Evolutionary conservation across 2,329 filamentous ascomycete species (phyloP).

Genomic region (Colletotrichum shisoi): DNA sequence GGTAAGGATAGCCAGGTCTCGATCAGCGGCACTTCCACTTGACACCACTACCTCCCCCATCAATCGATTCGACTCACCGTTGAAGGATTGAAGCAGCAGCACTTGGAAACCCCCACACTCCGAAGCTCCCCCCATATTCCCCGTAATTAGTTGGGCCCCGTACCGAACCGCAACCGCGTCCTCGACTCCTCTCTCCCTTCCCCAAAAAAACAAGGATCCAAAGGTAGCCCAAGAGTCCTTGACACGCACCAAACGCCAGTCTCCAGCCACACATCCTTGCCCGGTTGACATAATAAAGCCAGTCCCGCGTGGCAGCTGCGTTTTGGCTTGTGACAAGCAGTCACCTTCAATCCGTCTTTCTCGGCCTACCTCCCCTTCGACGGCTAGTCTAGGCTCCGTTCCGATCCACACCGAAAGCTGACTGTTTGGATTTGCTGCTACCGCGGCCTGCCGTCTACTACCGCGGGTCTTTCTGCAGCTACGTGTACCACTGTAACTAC

Average conservation of each 20-base stretch:
- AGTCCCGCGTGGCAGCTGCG: conserved; percentile 23
- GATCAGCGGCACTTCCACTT: neutral
- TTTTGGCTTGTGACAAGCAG: conserved; percentile 39
- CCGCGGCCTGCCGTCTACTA: conserved; percentile 7
- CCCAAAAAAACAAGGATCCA: neutral
- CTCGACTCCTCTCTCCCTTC: neutral
- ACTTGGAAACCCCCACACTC: neutral
- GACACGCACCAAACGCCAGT: conserved; percentile 5
- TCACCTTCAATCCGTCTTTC: conserved; percentile 11
- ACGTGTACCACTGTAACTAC: conserved; percentile 32
- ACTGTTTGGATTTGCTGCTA: conserved; percentile 11
- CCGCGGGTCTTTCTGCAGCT: conserved; percentile 38
- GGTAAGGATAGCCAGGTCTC: neutral
- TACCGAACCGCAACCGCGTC: conserved; percentile 10
- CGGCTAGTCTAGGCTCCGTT: conserved; percentile 29
- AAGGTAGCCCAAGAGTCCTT: neutral
- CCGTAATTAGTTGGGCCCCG: conserved; percentile 7
- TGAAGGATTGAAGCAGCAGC: conserved; percentile 2
- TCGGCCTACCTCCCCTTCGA: conserved; percentile 1
- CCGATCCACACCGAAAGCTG: conserved; percentile 32
- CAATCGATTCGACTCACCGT: neutral
- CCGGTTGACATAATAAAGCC: conserved; percentile 28
- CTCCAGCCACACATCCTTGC: conserved; percentile 19
- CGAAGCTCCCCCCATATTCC: neutral
- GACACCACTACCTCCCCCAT: neutral